These are phyloP conservation scores for Talaromyces sp. DNA, from an alignment of 2,329 filamentous ascomycete genomes.

Conservation along the genomic window DNA sequence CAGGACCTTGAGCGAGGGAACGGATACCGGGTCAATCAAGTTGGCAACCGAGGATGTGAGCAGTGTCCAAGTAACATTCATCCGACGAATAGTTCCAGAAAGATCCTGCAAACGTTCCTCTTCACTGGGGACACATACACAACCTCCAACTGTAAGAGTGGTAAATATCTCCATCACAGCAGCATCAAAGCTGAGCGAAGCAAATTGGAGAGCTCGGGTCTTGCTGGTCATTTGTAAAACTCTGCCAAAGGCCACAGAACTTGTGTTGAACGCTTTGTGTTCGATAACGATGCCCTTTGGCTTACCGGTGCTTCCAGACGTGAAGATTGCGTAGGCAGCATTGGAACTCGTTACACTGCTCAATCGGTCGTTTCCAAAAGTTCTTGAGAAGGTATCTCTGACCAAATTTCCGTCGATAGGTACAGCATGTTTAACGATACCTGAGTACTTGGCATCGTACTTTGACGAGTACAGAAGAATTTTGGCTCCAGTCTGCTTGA, in stretches of 20 bases:
- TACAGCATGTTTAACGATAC: constrained; percentile 30
- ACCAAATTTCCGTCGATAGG: constrained; percentile 33
- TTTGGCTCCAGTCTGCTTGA: not conserved
- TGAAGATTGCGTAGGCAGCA: constrained; percentile 60
- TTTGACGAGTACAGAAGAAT: constrained; percentile 21
- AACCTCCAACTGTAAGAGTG: constrained; percentile 55
- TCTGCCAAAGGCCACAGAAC: constrained; percentile 51
- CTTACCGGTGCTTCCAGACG: constrained; percentile 52
- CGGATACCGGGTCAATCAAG: constrained; percentile 31
- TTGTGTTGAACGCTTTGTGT: constrained; percentile 58
- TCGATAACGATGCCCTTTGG: constrained; percentile 60
- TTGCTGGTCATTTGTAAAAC: constrained; percentile 49
- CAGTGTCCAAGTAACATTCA: constrained; percentile 50
- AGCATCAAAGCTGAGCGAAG: constrained; percentile 54
- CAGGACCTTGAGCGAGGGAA: constrained; percentile 38
- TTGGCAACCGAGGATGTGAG: constrained; percentile 60
- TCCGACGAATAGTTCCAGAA: constrained; percentile 47
- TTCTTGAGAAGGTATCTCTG: constrained; percentile 20
- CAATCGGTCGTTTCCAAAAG: constrained; percentile 21
- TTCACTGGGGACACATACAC: constrained; percentile 56
- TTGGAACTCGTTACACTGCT: constrained; percentile 21
- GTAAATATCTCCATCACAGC: constrained; percentile 54
- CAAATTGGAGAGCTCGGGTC: constrained; percentile 60
- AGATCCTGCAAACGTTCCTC: constrained; percentile 37
- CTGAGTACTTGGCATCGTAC: constrained; percentile 29